Evolutionary conservation across 2,329 filamentous ascomycete species (phyloP), one percentile per base, ranked within the genome.

Genomic region (Exophiala oligosperma): DNA sequence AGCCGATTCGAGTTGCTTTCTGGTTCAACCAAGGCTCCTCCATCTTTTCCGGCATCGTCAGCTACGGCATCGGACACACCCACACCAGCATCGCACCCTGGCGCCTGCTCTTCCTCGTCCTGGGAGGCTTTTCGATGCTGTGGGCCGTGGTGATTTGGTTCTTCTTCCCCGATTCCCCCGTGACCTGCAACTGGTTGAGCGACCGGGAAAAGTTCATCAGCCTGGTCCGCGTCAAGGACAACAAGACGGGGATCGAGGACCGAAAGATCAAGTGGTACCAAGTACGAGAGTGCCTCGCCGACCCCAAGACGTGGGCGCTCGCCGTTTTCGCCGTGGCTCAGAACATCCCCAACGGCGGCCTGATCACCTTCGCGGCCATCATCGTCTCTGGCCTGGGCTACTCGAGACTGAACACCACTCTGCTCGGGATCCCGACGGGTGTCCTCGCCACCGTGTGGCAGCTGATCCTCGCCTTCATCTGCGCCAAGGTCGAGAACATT

Each of bases 231-330:
- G 70, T 81, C 0, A 70, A 75, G 2, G 71, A 71, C 38, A 79
- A 81, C 41, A 74, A 78, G 49, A 81, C 76, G 1, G 80, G 80
- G 4, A 78, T 81, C 12, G 76, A 80, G 47, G 79, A 79, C 67
- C 78, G 79, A 52, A 71, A 75, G 40, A 78, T 81, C 68, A 82
- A 82, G 62, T 64, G 65, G 24, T 61, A 69, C 4, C 81, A 83
- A 53, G 70, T 79, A 8, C 56, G 70, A 21, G 80, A 83, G 67
- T 73, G 73, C 3, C 71, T 81, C 49, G 51, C 43, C 7, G 75
- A 80, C 35, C 70, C 76, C 1, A 77, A 81, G 54, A 75, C 78
- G 0, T 69, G 67, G 67, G 51, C 68, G 1, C 58, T 65, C 37
- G 64, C 47, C 29, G 57, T 64, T 52, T 59, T 67, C 43, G 50